Evolutionary conservation across 495 filamentous ascomycete genomes (phyloP), one percentile per base, ranked within the genome.

Genomic region (Penicillium maclennaniae): DNA sequence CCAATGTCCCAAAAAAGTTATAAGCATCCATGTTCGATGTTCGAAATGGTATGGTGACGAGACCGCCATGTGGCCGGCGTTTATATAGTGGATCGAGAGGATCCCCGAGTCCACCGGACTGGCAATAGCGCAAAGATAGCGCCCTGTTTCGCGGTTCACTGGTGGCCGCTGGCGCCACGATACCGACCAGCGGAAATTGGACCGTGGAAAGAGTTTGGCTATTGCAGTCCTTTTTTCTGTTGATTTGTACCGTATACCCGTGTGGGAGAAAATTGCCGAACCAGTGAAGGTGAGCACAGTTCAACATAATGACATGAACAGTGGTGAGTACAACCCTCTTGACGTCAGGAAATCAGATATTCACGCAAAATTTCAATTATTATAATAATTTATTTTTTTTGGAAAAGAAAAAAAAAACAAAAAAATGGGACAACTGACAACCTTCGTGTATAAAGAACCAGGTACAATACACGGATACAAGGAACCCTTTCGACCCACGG

Each of bases 81-180:
- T 45, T 38, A 40, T 42, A 34, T 16, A 26, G 45, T 39, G 45
- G 52, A 45, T 49, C 28, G 27, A 20, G 21, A 55, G 12, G 4
- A 45, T 27, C 27, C 34, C 12, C 6, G 40, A 42, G 20, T 40
- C 52, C 52, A 55, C 52, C 31, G 14, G 25, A n/a, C 23, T 55
- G 17, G 40, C 53, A 50, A 55, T 55, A 55, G 53, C 34, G 47
- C 38, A 25, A 38, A 50, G 34, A 55, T 51, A 50, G 45, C 27
- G 47, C 37, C 16, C 25, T 38, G 36, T 23, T 36, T 19, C 26
- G 31, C 14, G 42, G 21, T 44, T 47, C 19, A 20, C 45, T 7
- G 45, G 27, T 38, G 0, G 8, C 31, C 9, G 10, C 31, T 4
- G 3, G 14, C 31, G 31, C 31, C 31, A 34, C 31, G 9, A 14